These are phyloP conservation scores for Trichoderma erinaceum DNA, from an alignment of 495 filamentous ascomycete genomes.

Conservation along the genomic window DNA sequence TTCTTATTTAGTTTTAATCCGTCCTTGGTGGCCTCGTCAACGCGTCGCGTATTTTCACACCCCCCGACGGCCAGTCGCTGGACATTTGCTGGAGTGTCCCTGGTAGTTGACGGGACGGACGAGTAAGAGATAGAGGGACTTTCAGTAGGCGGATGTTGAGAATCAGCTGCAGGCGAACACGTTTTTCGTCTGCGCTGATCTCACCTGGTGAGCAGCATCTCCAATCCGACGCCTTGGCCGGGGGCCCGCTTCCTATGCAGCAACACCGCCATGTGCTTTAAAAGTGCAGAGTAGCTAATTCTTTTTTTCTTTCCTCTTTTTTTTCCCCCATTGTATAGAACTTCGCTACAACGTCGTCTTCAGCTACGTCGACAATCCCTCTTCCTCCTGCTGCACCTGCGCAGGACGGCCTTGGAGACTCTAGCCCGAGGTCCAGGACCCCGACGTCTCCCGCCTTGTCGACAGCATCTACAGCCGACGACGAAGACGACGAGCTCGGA, in stretches of 20 bases:
- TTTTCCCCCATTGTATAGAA: slow-evolving; percentile 19
- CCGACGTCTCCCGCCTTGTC: slow-evolving; percentile 43
- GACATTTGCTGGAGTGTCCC: not conserved
- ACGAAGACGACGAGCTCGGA: slow-evolving; percentile 31
- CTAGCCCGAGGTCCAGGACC: slow-evolving; percentile 23
- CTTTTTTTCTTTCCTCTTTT: slow-evolving; percentile 17
- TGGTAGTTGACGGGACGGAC: slow-evolving; percentile 15
- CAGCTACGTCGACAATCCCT: slow-evolving; percentile 37
- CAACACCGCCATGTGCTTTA: slow-evolving; percentile 13
- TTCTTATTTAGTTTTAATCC: slow-evolving; percentile 14
- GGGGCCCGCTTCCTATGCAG: slow-evolving; percentile 13
- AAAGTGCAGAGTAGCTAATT: slow-evolving; percentile 4
- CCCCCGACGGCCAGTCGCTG: slow-evolving; percentile 13
- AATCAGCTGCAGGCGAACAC: slow-evolving; percentile 48
- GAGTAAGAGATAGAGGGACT: slow-evolving; percentile 23
- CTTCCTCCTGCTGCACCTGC: slow-evolving; percentile 43
- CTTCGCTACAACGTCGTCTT: slow-evolving; percentile 45
- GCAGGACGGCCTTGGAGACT: slow-evolving; percentile 40
- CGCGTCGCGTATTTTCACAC: slow-evolving; percentile 14
- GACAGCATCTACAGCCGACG: slow-evolving; percentile 47
- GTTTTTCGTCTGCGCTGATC: slow-evolving; percentile 51
- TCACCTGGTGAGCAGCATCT: slow-evolving; percentile 39
- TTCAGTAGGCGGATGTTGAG: slow-evolving; percentile 29
- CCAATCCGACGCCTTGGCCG: slow-evolving; percentile 6
- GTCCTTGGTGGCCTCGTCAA: slow-evolving; percentile 6